Evolutionary conservation across 192 early-diverging fungal genomes (phyloP), one percentile per base, ranked within the genome.

Genomic region (Entomortierella chlamydospora): DNA sequence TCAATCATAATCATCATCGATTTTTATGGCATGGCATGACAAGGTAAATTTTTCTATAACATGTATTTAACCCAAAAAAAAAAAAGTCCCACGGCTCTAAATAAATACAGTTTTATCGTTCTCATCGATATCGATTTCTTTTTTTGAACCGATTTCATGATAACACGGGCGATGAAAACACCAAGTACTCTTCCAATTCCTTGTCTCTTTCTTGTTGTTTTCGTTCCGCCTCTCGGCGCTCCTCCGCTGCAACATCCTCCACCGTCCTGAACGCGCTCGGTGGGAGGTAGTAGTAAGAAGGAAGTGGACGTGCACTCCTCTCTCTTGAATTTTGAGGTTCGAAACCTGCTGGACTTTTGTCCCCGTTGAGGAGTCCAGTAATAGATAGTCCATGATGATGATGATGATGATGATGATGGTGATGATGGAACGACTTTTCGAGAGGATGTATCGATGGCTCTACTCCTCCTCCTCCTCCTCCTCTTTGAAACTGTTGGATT

Each of bases 231-330:
- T 67, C 64, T 20, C 61, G 1, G 47, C 47, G 26, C 47, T 49
- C 65, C 41, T 77, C 73, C 23, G 45, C 50, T 18, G 29, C 45
- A 33, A 77, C 64, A 6, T 61, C 37, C 31, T 57, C 65, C 0
- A 25, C 43, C 0, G 60, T 77, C 18, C 73, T 42, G 60, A 77
- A 77, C 9, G 73, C 73, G 18, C 73, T 68, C 37, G 65, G 72
- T 6, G 72, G 72, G 18, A 74, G 54, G 26, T 72, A 63, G 55
- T 72, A 72, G 1, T 33, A 62, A 34, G 63, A 42, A 18, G 72
- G 72, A 28, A 74, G 26, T 0, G 39, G 28, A 7, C 33, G 20
- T 45, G 54, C 41, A 43, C 29, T 11, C 8, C n/a, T 22, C 4
- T 20, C n/a, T 26, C 33, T 30, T 11, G 30, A 4, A n/a, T 25